Conservation (phyloP, 2,329 filamentous ascomycete species). For the Sclerotinia nivalis region DNA sequence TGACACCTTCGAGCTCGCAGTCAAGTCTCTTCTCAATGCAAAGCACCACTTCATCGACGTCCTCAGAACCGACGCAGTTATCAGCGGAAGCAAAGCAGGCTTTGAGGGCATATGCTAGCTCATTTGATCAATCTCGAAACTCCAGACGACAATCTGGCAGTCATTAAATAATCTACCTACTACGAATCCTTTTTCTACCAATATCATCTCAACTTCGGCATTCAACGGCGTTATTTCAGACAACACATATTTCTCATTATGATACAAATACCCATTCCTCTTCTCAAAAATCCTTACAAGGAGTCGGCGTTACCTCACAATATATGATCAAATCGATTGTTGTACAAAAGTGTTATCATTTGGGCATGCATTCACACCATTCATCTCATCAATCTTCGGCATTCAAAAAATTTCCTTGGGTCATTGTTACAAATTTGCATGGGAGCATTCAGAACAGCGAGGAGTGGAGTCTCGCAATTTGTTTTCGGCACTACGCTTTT, state of each 20-base stretch:
- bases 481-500: conserved; percentile 13
- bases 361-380: conserved; percentile 9
- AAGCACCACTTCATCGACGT: conserved; percentile 57
- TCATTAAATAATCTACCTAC: conserved; percentile 29
- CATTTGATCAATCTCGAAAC: conserved; percentile 69
- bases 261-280: conserved; percentile 38
- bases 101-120: conserved; percentile 81
- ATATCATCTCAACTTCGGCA: conserved; percentile 30
- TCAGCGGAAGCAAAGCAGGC: conserved; percentile 78
- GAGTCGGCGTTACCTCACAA: conserved; percentile 36
- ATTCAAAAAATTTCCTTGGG: conserved; percentile 24
- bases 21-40: conserved; percentile 80
- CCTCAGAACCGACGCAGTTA: conserved; percentile 56
- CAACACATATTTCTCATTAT: conserved; percentile 30
- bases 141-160: conserved; percentile 39
- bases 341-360: conserved; percentile 39
- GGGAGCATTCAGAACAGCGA: conserved; percentile 24
- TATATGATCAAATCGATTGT: conserved; percentile 31
- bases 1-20: conserved; percentile 76
- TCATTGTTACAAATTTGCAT: conserved; percentile 16
- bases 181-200: conserved; percentile 13
- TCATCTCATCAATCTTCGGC: conserved; percentile 18
- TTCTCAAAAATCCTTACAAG: conserved; percentile 31
- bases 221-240: conserved; percentile 33
- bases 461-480: conserved; percentile 2